Evolutionary conservation across 352 stramenopile genomes (phyloP), one percentile per base, ranked within the genome.

Genomic region (Phytophthora megakarya): DNA sequence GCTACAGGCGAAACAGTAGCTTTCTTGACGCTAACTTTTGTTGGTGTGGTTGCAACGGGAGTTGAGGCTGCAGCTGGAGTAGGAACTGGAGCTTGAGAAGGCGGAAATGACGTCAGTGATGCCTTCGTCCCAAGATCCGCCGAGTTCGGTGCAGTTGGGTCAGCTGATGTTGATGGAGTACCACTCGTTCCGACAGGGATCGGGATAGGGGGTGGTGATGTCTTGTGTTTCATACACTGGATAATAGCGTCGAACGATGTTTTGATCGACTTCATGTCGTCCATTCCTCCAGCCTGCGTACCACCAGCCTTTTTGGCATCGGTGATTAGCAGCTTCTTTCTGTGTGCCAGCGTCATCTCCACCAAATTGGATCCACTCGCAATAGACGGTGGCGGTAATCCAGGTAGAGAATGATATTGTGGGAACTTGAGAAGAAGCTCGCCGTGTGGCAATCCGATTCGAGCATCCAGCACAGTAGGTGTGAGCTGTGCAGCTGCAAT

Each of bases 161-260:
- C 45, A 45, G 68, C 30, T 37, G 39, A 48, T 11, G 15, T 21
- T 3, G 56, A 18, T 21, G 48, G 19, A 33, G 52, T 35, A 38
- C 51, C 22, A 30, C 42, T 42, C 12, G 53, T 22, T 32, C 58
- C 70, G 15, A 65, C 57, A 9, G 70, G 70, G 26, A 92, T 90
- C 13, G 86, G 86, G 28, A 94, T 91, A 7, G 84, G 82, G 7
- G 86, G 81, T 16, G 85, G 76, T 15, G 84, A 74, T 5, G 81
- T 79, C 63, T 95, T 93, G 43, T 76, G 75, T 67, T 94, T 94
- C 86, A 94, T 92, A 46, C 86, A 92, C 59, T 92, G 84, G 13
- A 94, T 86, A 50, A 94, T 94, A 35, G 84, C 83, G 33, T 92
- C 83, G 35, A 94, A 94, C 22, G 86, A 94, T 6, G 68, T 84